Conservation (phyloP, 2,329 filamentous ascomycete genomes). For the Ophiostoma fasciatum region DNA sequence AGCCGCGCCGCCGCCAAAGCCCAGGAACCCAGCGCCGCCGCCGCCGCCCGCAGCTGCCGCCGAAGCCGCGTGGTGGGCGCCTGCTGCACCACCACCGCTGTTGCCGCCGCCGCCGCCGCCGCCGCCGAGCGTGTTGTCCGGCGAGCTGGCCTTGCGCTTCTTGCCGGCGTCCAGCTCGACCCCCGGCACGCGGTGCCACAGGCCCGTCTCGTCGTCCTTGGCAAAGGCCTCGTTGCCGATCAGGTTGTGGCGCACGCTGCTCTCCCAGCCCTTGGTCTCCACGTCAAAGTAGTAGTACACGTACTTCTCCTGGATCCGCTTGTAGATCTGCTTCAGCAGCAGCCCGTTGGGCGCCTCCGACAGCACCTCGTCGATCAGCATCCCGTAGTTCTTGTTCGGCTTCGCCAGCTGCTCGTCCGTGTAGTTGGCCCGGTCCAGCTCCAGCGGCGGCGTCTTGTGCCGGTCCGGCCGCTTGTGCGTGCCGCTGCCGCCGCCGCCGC, state of each 20-base stretch:
- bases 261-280: constrained; percentile 51
- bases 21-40: too few species aligned
- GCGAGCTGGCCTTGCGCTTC: constrained; percentile 41
- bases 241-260: constrained; percentile 48
- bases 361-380: constrained; percentile 45
- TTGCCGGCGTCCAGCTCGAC: constrained; percentile 46
- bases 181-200: constrained; percentile 43
- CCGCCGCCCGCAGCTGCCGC: background rate
- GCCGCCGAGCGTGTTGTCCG: constrained; percentile 31
- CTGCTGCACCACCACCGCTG: too few species aligned
- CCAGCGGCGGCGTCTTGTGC: constrained; percentile 45
- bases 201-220: constrained; percentile 39
- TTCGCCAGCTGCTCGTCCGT: constrained; percentile 44
- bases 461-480: constrained; percentile 42
- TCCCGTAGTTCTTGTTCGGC: constrained; percentile 46
- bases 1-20: too few species aligned
- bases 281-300: constrained; percentile 45
- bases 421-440: constrained; percentile 39
- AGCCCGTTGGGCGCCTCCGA: constrained; percentile 38
- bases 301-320: constrained; percentile 42
- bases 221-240: constrained; percentile 47
- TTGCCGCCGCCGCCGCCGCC: constrained; percentile 10
- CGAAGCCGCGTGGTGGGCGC: too few species aligned
- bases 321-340: constrained; percentile 48
- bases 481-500: constrained; percentile 13